These are phyloP conservation scores for Closterium sp. DNA, from an alignment of 139 green algal species.

Conservation along the genomic window DNA sequence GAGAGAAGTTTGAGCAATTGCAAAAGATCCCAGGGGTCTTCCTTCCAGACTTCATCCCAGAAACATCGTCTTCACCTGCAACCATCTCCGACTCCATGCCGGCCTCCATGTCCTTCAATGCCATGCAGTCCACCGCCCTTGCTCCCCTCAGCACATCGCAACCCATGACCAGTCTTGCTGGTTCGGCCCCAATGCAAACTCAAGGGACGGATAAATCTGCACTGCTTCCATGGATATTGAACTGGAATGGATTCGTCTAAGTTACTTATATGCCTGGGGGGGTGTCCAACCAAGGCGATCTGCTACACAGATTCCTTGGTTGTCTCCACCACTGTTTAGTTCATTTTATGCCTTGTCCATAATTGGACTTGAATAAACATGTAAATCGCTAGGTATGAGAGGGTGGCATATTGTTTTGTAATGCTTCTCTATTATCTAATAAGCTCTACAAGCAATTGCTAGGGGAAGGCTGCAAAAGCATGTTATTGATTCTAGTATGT, in stretches of 20 bases:
- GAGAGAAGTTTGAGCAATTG: conserved; percentile 4
- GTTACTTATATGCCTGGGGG: not conserved
- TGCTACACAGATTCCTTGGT: no score
- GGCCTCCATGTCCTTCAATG: not conserved
- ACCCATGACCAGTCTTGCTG: not conserved
- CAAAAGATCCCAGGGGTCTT: conserved; percentile 31
- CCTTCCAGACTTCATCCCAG: conserved; percentile 19
- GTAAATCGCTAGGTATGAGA: no score
- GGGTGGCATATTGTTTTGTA: no score
- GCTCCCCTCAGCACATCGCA: not conserved
- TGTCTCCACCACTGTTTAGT: not conserved
- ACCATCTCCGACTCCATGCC: not conserved
- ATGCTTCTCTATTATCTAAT: not conserved
- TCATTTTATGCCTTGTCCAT: not conserved
- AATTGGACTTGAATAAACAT: not conserved
- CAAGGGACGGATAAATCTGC: not conserved
- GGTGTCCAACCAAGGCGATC: not conserved
- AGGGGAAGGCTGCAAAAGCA: no score
- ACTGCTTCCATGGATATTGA: not conserved
- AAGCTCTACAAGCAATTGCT: no score
- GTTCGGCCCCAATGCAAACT: not conserved
- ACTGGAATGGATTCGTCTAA: not conserved
- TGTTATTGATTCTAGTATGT: no score
- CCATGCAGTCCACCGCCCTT: not conserved
- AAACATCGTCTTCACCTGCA: not conserved